phyloP scores from a whole-genome alignment of 495 filamentous ascomycete species.

The Tuber umbilicatum region DNA sequence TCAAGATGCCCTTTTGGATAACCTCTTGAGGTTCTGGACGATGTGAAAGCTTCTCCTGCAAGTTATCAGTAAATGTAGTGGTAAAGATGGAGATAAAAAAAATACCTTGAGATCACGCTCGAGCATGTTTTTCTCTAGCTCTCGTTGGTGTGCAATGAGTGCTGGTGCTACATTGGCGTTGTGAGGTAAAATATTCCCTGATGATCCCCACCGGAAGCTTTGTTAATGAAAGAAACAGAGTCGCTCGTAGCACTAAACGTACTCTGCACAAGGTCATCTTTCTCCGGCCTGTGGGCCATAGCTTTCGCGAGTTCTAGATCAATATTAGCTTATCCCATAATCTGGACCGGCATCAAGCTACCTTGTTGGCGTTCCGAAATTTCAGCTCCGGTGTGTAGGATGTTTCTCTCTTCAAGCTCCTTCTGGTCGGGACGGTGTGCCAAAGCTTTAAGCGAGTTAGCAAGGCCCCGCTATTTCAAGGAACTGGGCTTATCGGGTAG shows the following conservation, averaged over 20 bases:
- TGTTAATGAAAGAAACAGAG: constrained; percentile 7
- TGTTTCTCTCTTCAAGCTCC: constrained; percentile 39
- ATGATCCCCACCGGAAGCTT: neutral
- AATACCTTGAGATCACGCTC: constrained; percentile 38
- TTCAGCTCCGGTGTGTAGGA: constrained; percentile 35
- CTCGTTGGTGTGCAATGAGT: constrained; percentile 36
- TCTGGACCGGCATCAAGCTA: constrained; percentile 15
- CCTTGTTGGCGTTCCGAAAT: constrained; percentile 38
- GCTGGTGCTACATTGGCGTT: constrained; percentile 37
- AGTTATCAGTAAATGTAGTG: constrained; percentile 6
- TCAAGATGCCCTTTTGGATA: constrained; percentile 39
- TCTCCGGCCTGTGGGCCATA: constrained; percentile 38
- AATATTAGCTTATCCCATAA: neutral
- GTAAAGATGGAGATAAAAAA: neutral
- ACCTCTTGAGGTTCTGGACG: constrained; percentile 37
- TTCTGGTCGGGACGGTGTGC: constrained; percentile 35
- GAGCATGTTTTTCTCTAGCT: constrained; percentile 40
- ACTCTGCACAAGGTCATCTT: constrained; percentile 40
- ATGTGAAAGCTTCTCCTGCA: constrained; percentile 37
- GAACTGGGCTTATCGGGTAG: neutral
- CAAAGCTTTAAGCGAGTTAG: constrained; percentile 32
- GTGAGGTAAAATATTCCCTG: constrained; percentile 40
- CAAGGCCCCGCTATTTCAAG: neutral
- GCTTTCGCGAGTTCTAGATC: constrained; percentile 37
- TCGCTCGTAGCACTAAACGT: constrained; percentile 6